Evolutionary conservation across 2,329 filamentous ascomycete species (phyloP), one percentile per base, ranked within the genome.

Genomic region (Calonectria honghensis): DNA sequence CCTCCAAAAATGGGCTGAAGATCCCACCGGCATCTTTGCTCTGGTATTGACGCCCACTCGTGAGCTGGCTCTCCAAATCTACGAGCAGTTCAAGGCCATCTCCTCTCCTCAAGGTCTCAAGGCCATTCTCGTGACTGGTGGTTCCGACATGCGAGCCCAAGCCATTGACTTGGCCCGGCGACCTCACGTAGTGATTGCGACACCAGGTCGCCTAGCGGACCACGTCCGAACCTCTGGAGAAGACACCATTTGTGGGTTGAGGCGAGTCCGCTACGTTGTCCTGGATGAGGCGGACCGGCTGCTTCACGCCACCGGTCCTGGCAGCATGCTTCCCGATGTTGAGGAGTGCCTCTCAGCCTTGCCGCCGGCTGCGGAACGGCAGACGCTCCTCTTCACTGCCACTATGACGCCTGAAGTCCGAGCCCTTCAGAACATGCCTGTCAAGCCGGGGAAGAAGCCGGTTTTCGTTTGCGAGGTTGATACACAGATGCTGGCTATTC

Each of bases 281-380:
- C 93, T 99, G 52, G 97, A 99, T 83, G 97, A 99, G 88, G 97
- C 97, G 5, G 97, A 99, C 86, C 92, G 97, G 57, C 89, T 99
- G 48, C 91, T 99, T 57, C 91, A 94, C 50, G 90, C 93, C 41
- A 91, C 92, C 65, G 92, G 91, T 0, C 90, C 91, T 24, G 96
- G 96, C 32, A 96, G 93, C 85, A 98, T 98, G 96, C 89, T 98
- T n/a, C 94, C 95, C 6, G 97, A 98, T 81, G 92, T 99, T 1
- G 95, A 97, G 83, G 95, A 95, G 75, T 98, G 96, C 82, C 89
- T 99, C 5, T 93, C 92, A 2, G 93, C 93, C 2, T 90, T 99
- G 0, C 97, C 97, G 0, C 92, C 94, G 0, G 91, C 95, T 6
- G 86, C 90, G 1, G 89, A 95, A 81, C 91, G 97, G n/a, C 96